These are phyloP conservation scores for Colletotrichum gloeosporioides DNA, from an alignment of 2,329 filamentous ascomycete species.

Conservation along the genomic window DNA sequence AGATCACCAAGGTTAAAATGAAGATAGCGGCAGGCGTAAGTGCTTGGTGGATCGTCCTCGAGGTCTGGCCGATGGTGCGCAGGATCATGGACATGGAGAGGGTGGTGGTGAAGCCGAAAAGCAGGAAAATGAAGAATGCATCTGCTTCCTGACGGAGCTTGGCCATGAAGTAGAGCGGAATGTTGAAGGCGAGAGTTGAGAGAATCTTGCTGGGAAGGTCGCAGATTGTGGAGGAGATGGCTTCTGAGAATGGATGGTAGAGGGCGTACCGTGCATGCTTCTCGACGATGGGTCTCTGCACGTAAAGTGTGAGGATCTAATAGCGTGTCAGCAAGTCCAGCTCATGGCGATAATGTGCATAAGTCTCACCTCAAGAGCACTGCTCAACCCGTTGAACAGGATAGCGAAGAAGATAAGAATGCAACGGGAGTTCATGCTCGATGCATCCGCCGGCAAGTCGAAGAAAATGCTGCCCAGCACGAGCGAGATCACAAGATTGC, in stretches of 20 bases:
- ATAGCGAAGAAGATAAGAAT: constrained; percentile 32
- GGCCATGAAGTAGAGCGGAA: constrained; percentile 70
- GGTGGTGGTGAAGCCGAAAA: constrained; percentile 53
- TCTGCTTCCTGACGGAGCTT: constrained; percentile 61
- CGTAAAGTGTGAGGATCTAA: constrained; percentile 26
- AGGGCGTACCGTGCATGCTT: constrained; percentile 32
- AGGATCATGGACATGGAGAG: constrained; percentile 57
- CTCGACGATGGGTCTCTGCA: constrained; percentile 28
- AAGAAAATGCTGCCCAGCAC: constrained; percentile 73
- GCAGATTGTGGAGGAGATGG: constrained; percentile 7
- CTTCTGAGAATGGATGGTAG: constrained; percentile 34
- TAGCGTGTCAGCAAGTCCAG: background rate
- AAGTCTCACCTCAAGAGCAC: constrained; percentile 22
- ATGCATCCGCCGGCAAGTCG: constrained; percentile 56
- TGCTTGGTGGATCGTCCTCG: constrained; percentile 56
- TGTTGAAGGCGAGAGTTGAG: constrained; percentile 64
- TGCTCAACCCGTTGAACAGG: constrained; percentile 36
- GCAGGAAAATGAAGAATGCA: constrained; percentile 58
- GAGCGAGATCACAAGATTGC: constrained; percentile 35
- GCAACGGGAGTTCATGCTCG: constrained; percentile 55
- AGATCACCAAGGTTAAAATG: constrained; percentile 58
- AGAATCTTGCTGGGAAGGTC: constrained; percentile 33
- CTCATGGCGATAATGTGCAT: accelerated
- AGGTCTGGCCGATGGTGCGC: constrained; percentile 53
- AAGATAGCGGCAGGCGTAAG: constrained; percentile 57